Evolutionary conservation across 2,329 filamentous ascomycete species (phyloP).

Genomic region (Chalaropsis thielavioides): DNA sequence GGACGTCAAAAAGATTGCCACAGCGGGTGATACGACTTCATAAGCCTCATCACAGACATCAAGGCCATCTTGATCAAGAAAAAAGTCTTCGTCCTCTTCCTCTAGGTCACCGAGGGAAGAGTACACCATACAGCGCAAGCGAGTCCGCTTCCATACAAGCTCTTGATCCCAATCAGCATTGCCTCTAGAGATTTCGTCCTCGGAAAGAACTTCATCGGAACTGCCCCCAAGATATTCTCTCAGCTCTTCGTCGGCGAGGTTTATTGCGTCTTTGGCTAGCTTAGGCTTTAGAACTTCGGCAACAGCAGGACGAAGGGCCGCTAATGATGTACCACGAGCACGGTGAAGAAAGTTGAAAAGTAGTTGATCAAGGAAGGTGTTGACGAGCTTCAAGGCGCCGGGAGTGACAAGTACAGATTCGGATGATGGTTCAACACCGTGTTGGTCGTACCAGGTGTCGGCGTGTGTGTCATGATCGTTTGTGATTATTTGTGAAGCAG

Average conservation of each 20-base stretch:
- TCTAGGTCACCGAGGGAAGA: conserved; percentile 93
- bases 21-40: conserved; percentile 69
- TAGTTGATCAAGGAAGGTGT: conserved; percentile 85
- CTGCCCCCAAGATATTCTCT: conserved; percentile 71
- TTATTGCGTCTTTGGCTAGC: conserved; percentile 70
- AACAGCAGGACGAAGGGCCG: conserved; percentile 65
- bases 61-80: conserved; percentile 66
- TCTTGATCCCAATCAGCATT: conserved; percentile 70
- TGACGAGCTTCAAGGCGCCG: conserved; percentile 62
- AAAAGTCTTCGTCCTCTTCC: conserved; percentile 88
- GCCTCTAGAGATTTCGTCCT: conserved; percentile 34
- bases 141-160: conserved; percentile 82
- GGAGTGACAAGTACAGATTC: conserved; percentile 60
- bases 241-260: conserved; percentile 72
- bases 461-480: conserved; percentile 69
- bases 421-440: conserved; percentile 48
- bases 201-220: conserved; percentile 56
- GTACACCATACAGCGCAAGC: conserved; percentile 94
- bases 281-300: conserved; percentile 78
- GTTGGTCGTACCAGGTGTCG: conserved; percentile 53
- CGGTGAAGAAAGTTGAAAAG: conserved; percentile 78
- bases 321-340: conserved; percentile 63
- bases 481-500: conserved; percentile 82
- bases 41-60: conserved; percentile 45
- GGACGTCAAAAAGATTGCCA: conserved; percentile 90